Conservation (phyloP, 164 flowering plant species). For the Chimonanthus salicifolius region DNA sequence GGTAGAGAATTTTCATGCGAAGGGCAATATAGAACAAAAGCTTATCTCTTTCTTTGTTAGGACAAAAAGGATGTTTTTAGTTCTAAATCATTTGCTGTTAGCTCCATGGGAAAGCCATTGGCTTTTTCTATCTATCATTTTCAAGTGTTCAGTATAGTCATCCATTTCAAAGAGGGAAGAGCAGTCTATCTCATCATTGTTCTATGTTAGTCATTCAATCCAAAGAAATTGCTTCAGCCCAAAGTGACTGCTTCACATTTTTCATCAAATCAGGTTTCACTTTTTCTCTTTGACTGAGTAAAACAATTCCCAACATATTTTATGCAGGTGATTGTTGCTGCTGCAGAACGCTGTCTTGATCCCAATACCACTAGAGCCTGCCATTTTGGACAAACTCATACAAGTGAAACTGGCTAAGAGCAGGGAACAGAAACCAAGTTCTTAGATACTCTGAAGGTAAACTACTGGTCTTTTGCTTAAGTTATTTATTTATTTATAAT, state of each 20-base stretch:
- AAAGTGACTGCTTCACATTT: neutral
- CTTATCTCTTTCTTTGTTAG: too few relatives aligned
- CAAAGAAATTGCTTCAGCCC: neutral
- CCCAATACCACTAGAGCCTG: conserved; percentile 78
- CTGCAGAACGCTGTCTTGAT: conserved; percentile 91
- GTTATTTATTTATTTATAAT: too few relatives aligned
- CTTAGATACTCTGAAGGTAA: conserved; percentile 5
- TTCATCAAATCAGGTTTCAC: neutral
- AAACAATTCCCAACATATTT: neutral
- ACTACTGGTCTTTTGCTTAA: neutral
- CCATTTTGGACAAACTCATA: conserved; percentile 89
- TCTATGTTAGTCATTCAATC: neutral
- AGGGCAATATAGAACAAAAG: too few relatives aligned
- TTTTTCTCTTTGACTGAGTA: neutral
- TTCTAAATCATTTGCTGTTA: too few relatives aligned
- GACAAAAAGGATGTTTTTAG: too few relatives aligned
- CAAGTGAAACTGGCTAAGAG: conserved; percentile 70
- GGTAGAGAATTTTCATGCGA: neutral
- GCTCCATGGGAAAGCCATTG: too few relatives aligned
- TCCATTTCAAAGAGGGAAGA: too few relatives aligned
- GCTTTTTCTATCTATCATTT: too few relatives aligned
- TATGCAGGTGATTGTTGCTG: conserved; percentile 73
- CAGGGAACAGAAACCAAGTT: conserved; percentile 27
- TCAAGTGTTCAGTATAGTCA: too few relatives aligned
- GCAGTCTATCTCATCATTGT: neutral